A percentile compares a stretch with the other conserved stretches of the same genome.
Evolutionary conservation across 2,329 filamentous ascomycete genomes (phyloP).

Genomic region (Escovopsis sp.): DNA sequence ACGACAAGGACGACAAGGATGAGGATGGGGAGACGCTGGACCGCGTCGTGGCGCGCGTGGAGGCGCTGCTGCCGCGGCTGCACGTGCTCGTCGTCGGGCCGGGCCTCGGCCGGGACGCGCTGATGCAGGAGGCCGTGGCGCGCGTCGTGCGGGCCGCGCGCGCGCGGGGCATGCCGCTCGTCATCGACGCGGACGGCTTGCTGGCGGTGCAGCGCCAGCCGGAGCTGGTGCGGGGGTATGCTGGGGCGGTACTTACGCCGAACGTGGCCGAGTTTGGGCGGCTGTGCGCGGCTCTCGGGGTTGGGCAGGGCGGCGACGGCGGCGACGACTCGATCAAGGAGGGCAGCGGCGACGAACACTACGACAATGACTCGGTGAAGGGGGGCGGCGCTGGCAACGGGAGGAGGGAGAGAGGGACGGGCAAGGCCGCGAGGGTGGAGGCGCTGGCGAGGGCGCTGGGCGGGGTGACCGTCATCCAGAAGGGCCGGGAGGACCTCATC

Average conservation of each 20-base stretch:
- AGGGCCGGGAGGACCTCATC: slow-evolving; percentile 70
- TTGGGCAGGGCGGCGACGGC: slow-evolving; percentile 29
- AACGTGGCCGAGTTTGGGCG: slow-evolving; percentile 88
- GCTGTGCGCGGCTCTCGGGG: slow-evolving; percentile 58
- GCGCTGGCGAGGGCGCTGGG: slow-evolving; percentile 59
- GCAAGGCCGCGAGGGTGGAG: slow-evolving; percentile 39
- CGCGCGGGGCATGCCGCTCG: slow-evolving; percentile 57
- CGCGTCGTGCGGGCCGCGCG: slow-evolving; percentile 67
- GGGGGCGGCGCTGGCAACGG: slow-evolving; percentile 13
- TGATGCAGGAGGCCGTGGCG: slow-evolving; percentile 80
- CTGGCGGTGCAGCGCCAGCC: slow-evolving; percentile 63
- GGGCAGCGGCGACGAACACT: too few relatives aligned
- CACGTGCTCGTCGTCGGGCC: slow-evolving; percentile 91
- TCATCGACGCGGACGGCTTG: slow-evolving; percentile 84
- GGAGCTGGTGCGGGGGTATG: slow-evolving; percentile 65
- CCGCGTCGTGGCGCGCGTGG: slow-evolving; percentile 50
- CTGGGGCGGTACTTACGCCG: slow-evolving; percentile 75
- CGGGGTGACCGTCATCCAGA: slow-evolving; percentile 84
- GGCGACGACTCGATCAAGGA: too few relatives aligned
- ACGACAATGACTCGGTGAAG: not conserved
- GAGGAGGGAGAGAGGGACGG: slow-evolving; percentile 12
- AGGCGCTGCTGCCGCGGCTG: slow-evolving; percentile 69
- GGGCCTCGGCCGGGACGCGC: slow-evolving; percentile 72
- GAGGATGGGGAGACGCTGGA: slow-evolving; percentile 31
- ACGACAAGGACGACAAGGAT: slow-evolving; percentile 25